Base-by-base conservation (phyloP, 2,329 filamentous ascomycete species). In the Aureobasidium melanogenum region DNA sequence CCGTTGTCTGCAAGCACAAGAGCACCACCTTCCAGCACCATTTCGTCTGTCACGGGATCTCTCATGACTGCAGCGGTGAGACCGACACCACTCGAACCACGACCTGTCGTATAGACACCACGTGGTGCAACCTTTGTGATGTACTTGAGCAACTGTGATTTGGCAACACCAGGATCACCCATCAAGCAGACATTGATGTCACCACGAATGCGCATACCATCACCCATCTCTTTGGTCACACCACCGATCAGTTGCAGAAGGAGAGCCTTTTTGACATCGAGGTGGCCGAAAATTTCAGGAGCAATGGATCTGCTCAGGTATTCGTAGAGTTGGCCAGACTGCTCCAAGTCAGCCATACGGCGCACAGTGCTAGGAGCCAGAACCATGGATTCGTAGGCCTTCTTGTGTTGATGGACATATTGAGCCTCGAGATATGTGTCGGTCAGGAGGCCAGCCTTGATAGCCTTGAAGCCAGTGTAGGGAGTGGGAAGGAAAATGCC, bases 131-230 rank as follows among this genome's bases (percentile, higher is more conserved):
- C 99, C 76, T 96, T 95, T 82, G 99, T 93, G 28, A 99, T 88
- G 70, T 99, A 99, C 64, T 91, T 84, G 30, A 99, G 82, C 61
- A 99, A 46, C 41, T 99, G 94, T 39, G 94, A 99, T 79, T 99
- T 99, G 78, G 94, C 94, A 72, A 99, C 94, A 90, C 94, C 94
- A 72, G 94, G 94, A 71, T 99, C 94, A 82, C 94, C 94, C 94
- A 99, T 99, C 70, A 99, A 79, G 74, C 94, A 97, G 65, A 99
- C 88, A 77, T 99, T 99, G 80, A 99, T 96, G 71, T 99, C 94
- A 69, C 94, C 94, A 82, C 94, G 91, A 72, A 99, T 99, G 70
- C 91, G 88, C 94, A 99, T 97, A 63, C 94, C 94, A 70, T 99
- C 94, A 57, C 91, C 91, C 83, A 97, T 95, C 70, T 94, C 88